Evolutionary conservation across 148 eudicot genomes (phyloP), one percentile per base, ranked within the genome.

Genomic region (Polygonum aviculare): DNA sequence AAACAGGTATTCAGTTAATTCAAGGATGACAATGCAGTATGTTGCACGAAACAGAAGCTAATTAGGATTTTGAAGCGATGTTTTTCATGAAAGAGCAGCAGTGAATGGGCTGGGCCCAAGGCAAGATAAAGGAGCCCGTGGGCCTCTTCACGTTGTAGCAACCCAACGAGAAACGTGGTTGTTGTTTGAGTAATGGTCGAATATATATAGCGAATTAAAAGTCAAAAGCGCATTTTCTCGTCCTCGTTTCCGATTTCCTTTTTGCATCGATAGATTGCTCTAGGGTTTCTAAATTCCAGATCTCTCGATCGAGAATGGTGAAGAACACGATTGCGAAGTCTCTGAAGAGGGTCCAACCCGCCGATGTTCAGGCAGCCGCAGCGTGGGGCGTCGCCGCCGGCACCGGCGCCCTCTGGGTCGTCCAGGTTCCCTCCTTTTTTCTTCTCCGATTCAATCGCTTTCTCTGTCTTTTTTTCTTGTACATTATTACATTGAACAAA

Each of bases 301-400:
- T 26, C 31, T 26, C 31, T 26, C 1, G 31, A 26, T 26, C 31
- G 1, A 26, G 0, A 26, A 26, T 26, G 31, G 31, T 62, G 76
- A 90, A 86, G 31, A 44, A 7, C 47, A 7, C 2, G 73, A 75
- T 84, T 49, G 26, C 85, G 36, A 82, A 78, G 72, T 86, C 85
- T 19, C 72, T 80, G 12, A 74, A 69, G 81, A 80, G 79, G 19
- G 85, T 83, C 31, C 87, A 88, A 45, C 9, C 88, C 62, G 47
- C 82, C 38, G 90, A 88, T 57, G 5, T 91, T 35, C 86, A 89
- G 84, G 89, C 97, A 71, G 97, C 93, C 80, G 92, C 85, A 71
- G 82, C 81, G 4, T 91, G 97, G 97, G 97, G 97, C 45, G 84
- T 84, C 76, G 92, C 93, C 76, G 93, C 87, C 80, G 82, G 77